Base-by-base conservation (phyloP, 164 flowering plant species). In the Aristolochia fimbriata region DNA sequence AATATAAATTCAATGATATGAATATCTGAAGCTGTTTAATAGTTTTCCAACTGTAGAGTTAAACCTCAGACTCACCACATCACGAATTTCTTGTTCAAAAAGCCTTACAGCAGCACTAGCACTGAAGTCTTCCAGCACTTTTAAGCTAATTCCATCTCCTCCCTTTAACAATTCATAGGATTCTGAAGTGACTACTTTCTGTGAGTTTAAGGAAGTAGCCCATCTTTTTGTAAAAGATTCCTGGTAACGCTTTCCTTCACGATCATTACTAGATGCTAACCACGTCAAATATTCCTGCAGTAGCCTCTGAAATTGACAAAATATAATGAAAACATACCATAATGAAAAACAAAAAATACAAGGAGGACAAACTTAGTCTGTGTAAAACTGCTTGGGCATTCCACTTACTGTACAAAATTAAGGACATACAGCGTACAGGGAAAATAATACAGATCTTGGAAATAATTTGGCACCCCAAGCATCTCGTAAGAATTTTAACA, bases 41-140 rank as follows among this genome's bases (percentile, higher is more conserved):
- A n/a, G n/a, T n/a, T n/a, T n/a, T n/a, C n/a, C 17, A n/a, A 55
- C 19, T 24, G 22, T 47, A 15, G 10, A 66, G 1, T 55, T 24
- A 64, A 49, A 43, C 47, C 0, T 10, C 31, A 15, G 55, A 74
- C 91, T 81, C 69, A 92, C 98, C 81, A 73, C 88, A 86, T 93
- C 91, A 37, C 92, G 90, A 16, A 93, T 73, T 77, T 90, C 95
- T 74, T 81, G 88, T 51, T 90, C 97, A 73, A 93, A 82, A 57
- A 77, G 61, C 60, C 78, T 86, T n/a, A 90, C 81, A 58, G 92
- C 86, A 69, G 96, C 84, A 62, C 71, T 60, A 55, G 81, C 80
- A 79, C 85, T 90, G 70, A 84, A 90, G 51, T 75, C 68, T 54
- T 76, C 80, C 17, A 86, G 52, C 8, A 70, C 82, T 68, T 68